Percentiles rank a stretch among this genome's conserved stretches.
Conservation (phyloP, 75 land plant species). For the Sequoiadendron giganteum region DNA sequence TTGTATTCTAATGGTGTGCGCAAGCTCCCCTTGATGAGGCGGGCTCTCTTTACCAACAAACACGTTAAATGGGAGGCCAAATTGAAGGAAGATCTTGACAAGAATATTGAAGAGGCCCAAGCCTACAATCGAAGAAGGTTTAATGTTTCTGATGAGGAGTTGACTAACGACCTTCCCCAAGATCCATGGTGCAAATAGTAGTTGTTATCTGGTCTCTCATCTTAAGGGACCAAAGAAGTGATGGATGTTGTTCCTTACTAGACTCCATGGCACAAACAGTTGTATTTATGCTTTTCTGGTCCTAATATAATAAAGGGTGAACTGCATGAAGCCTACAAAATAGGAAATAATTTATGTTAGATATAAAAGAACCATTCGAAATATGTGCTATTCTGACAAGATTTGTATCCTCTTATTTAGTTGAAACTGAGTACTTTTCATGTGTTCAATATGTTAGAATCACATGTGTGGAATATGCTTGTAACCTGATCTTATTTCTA, state of each 20-base stretch:
- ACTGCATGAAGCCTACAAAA: not conserved
- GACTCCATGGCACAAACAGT: not conserved
- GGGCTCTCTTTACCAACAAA: conserved; percentile 71
- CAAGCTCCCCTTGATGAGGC: conserved; percentile 86
- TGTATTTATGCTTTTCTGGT: not conserved
- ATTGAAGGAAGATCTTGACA: conserved; percentile 78
- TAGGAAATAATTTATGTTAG: not conserved
- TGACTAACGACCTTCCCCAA: too few relatives aligned
- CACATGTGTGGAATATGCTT: not conserved
- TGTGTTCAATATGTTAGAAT: not conserved
- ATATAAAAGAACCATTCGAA: too few relatives aligned
- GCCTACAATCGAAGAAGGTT: conserved; percentile 73
- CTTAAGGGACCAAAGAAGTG: not conserved
- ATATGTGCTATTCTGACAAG: too few relatives aligned
- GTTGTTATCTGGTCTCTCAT: too few relatives aligned
- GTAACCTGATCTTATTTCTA: not conserved
- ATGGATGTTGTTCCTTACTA: not conserved
- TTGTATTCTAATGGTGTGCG: conserved; percentile 86
- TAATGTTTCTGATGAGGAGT: too few relatives aligned
- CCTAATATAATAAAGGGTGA: not conserved
- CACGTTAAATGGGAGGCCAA: conserved; percentile 80
- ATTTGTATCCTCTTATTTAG: too few relatives aligned
- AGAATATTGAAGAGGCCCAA: conserved; percentile 73
- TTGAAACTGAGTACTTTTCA: not conserved
- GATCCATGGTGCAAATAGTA: too few relatives aligned